Base-by-base conservation (phyloP, 164 flowering plant genomes). In the Berberis thunbergii region DNA sequence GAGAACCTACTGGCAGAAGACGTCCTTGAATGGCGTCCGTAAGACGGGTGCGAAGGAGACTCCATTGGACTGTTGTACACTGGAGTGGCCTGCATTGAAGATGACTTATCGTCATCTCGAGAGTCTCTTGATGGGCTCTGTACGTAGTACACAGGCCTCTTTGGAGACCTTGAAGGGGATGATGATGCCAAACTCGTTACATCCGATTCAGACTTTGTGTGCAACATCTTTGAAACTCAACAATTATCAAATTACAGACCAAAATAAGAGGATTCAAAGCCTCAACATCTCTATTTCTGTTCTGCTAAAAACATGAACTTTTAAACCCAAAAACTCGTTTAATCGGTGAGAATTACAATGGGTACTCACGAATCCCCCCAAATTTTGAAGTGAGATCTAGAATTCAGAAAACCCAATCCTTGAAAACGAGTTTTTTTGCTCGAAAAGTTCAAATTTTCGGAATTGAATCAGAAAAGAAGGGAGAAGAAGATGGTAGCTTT, bases 81-180 rank as follows among this genome's bases (percentile, higher is more conserved):
- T 7, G 97, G 98, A 46, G 97, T 94, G 6, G 94, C 85, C 12
- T 88, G 96, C 86, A 88, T 78, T 1, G 96, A 86, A 2, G 91
- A 84, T 0, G 97, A 84, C 76, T 94, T 94, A 77, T 90, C 97
- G 1, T 95, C 98, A 81, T 94, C 97, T 8, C 88, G 92, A n/a
- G 96, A 90, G 62, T 90, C 97, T 50, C 98, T 70, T 2, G 98
- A 90, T 13, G 98, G 98, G 69, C 98, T 94, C 72, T 94, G 98
- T 8, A 90, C 96, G 67, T 73, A 94, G 71, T 90, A 94, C 8
- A 78, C 91, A 4, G 86, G 83, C 42, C 93, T 72, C 67, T 89
- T 89, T 2, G 96, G 98, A 49, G 94, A 88, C 69, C 96, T 74
- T n/a, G 96, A 79, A 1, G 98, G 97, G 1, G 98, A 94, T 4